Base-by-base conservation (phyloP, 2,329 filamentous ascomycete species). In the Botryotinia calthae region DNA sequence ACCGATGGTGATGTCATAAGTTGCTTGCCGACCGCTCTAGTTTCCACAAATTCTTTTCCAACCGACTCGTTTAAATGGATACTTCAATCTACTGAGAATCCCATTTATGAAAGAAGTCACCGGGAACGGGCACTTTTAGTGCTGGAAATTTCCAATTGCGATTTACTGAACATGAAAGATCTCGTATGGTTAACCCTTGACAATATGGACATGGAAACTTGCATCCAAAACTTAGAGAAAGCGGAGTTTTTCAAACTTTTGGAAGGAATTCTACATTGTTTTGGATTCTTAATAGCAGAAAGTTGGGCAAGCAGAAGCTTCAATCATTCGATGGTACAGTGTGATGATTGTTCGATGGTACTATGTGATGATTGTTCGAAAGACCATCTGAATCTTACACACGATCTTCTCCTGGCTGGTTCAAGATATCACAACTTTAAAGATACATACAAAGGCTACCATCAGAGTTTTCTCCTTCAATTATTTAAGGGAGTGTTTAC, bases 1-100 rank as follows among this genome's bases (percentile, higher is more conserved):
- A 10, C 22, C 25, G 61, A 63, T 44, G 1, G 2, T 20, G 61
- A 63, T 42, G 2, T 63, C 1, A 10, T 63, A 8, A 10, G 18
- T 44, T 2, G 2, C 4, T 28, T 61, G n/a, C 22, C 8, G 22
- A 25, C 1, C 5, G 1, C 20, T 31, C 56, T 37, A 37, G 0
- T 0, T 0, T 1, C 1, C 12, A 2, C 4, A 4, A 2, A 0
- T 25, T 28, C 10, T 3, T 0, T 28, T 12, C 2, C 20, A 5
- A 31, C 8, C 1, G 22, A 40, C n/a, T 0, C 20, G 28, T 20
- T 68, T 0, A 9, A 28, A 10, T 54, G 28, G 20, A 7, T 54
- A 42, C 2, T 40, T 8, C 42, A 4, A 20, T 25, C 4, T 22
- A 46, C 16, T 7, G 42, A 44, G 12, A 3, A n/a, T 16, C n/a